Evolutionary conservation across 805 yeast species (phyloP).

Genomic region (Ogataea nonfermentans): DNA sequence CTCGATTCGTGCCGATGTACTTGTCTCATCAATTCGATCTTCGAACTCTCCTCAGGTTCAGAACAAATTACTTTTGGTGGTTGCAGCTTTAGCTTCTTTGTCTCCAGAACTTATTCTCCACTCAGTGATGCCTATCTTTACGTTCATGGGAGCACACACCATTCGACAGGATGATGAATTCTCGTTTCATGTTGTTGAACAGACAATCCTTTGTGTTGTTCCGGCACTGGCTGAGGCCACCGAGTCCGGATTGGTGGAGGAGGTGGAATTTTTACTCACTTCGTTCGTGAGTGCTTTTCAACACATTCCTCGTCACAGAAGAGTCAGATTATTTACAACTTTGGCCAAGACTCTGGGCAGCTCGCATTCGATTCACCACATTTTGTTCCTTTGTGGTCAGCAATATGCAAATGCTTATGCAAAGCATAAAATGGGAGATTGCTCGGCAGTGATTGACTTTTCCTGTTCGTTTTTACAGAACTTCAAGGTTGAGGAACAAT

Average conservation of each 20-base stretch:
- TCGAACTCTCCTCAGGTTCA: constrained; percentile 94
- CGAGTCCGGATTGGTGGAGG: constrained; percentile 49
- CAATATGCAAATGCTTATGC: constrained; percentile 59
- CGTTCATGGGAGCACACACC: constrained; percentile 98
- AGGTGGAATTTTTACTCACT: constrained; percentile 78
- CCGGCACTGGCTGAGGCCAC: constrained; percentile 73
- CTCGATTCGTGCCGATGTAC: constrained; percentile 79
- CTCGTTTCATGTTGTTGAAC: constrained; percentile 88
- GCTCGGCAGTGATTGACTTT: constrained; percentile 69
- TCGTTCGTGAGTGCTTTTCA: constrained; percentile 93
- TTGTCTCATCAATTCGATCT: constrained; percentile 87
- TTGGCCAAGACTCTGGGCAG: constrained; percentile 75
- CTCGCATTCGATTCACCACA: constrained; percentile 61
- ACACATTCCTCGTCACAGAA: constrained; percentile 95
- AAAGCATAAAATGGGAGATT: constrained; percentile 63
- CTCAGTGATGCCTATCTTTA: constrained; percentile 98
- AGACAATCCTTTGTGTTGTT: constrained; percentile 82
- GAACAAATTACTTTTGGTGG: constrained; percentile 77
- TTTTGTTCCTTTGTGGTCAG: constrained; percentile 76
- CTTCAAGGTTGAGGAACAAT: constrained; percentile 67
- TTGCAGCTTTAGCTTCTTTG: constrained; percentile 81
- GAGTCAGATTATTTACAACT: constrained; percentile 80
- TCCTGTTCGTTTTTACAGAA: constrained; percentile 64
- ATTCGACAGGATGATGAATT: constrained; percentile 96
- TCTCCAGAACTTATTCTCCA: constrained; percentile 91